Evolutionary conservation across 1,139 yeast species (phyloP).

Genomic region (Suhomyces yuchorum): DNA sequence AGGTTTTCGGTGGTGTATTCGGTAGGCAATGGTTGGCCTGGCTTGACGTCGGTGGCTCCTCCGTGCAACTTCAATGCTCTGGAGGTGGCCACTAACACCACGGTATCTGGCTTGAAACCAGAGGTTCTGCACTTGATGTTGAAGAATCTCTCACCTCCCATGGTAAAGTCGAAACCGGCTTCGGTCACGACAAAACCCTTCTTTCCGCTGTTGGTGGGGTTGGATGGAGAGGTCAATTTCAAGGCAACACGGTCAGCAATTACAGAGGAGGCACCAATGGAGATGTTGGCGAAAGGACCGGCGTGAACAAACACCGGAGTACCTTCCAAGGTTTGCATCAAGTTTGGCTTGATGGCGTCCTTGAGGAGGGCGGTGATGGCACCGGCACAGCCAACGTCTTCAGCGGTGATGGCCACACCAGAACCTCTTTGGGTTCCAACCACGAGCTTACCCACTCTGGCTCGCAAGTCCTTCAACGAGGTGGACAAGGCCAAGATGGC

Average conservation of each 20-base stretch:
- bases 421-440: slow-evolving; percentile 77
- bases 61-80: slow-evolving; percentile 82
- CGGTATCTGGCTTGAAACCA: slow-evolving; percentile 70
- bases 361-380: slow-evolving; percentile 93
- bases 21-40: slow-evolving; percentile 72
- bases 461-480: slow-evolving; percentile 82
- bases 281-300: slow-evolving; percentile 97
- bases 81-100: slow-evolving; percentile 77
- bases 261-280: slow-evolving; percentile 95
- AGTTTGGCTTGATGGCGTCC: slow-evolving; percentile 95
- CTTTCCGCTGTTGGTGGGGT: slow-evolving; percentile 44
- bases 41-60: slow-evolving; percentile 82
- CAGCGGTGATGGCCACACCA: slow-evolving; percentile 93
- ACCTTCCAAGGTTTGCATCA: slow-evolving; percentile 98
- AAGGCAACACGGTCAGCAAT: slow-evolving; percentile 95
- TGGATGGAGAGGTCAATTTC: slow-evolving; percentile 63
- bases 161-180: slow-evolving; percentile 84
- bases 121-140: slow-evolving; percentile 79
- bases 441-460: slow-evolving; percentile 87
- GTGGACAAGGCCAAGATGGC: slow-evolving; percentile 92
- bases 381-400: slow-evolving; percentile 96
- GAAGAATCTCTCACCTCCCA: slow-evolving; percentile 87
- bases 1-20: slow-evolving; percentile 70
- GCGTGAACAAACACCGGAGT: slow-evolving; percentile 98
- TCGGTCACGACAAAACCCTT: slow-evolving; percentile 78